A percentile compares a stretch with the other conserved stretches of the same genome.
Conservation (phyloP, 2,329 filamentous ascomycete species). For the Stagonosporopsis rhizophila region DNA sequence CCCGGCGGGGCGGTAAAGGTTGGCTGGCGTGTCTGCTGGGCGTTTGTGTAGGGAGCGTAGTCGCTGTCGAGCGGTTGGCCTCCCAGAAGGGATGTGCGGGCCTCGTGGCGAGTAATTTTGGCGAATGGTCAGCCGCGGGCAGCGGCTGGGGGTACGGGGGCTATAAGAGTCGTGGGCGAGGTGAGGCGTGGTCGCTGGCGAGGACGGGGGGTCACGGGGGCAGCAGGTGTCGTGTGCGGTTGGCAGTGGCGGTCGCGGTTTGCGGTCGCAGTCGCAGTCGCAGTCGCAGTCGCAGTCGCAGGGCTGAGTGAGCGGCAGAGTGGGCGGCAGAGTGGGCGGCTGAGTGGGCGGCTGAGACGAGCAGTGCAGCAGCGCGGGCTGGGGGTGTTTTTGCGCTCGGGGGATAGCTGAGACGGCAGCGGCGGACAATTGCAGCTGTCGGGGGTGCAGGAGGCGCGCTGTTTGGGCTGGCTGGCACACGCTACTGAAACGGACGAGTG, state of each 20-base stretch:
- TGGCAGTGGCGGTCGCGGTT: too few species aligned
- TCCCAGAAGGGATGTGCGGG: conserved; percentile 66
- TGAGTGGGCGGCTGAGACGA: conserved; percentile 36
- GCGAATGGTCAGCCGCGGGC: conserved; percentile 44
- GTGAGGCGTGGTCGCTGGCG: conserved; percentile 9
- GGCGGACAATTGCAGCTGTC: conserved; percentile 13
- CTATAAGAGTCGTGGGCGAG: conserved; percentile 24
- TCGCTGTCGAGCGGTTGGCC: conserved; percentile 61
- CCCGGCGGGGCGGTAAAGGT: conserved; percentile 56
- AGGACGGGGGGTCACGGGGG: background rate
- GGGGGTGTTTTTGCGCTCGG: conserved; percentile 13
- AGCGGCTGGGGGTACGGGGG: conserved; percentile 40
- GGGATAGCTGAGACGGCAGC: conserved; percentile 37
- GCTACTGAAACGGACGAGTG: conserved; percentile 13
- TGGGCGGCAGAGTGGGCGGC: too few species aligned
- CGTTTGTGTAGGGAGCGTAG: conserved; percentile 53
- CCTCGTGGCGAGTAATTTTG: conserved; percentile 65
- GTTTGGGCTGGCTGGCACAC: conserved; percentile 2
- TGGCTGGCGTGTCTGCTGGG: conserved; percentile 29
- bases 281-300: conserved; percentile 17
- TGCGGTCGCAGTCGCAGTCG: background rate
- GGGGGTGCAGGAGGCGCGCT: conserved; percentile 1
- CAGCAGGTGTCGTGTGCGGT: too few species aligned
- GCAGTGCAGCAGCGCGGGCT: conserved; percentile 31
- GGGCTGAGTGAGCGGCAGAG: conserved; percentile 23